These are phyloP conservation scores for Leishmania braziliensis DNA, from an alignment of 208 protist species.

Conservation along the genomic window DNA sequence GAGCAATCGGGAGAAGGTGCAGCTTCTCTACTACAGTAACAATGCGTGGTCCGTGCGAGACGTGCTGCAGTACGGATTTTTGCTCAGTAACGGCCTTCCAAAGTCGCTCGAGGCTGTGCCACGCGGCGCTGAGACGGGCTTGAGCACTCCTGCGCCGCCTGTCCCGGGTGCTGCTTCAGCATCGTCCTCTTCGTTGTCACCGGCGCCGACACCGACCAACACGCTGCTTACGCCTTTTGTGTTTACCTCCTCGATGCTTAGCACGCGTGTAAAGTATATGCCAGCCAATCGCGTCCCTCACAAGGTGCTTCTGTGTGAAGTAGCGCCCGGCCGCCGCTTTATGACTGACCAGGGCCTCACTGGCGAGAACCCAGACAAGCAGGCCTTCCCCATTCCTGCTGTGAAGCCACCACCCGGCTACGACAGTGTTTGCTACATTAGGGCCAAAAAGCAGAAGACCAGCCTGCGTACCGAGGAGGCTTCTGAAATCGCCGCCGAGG, in stretches of 20 bases:
- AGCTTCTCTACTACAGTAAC: slow-evolving; percentile 83
- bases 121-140: slow-evolving; percentile 1
- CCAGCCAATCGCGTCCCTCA: slow-evolving; percentile 33
- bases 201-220: slow-evolving; percentile 5
- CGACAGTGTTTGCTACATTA: slow-evolving; percentile 50
- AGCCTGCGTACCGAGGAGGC: slow-evolving; percentile 14
- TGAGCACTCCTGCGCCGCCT: slow-evolving; percentile 22
- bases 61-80: slow-evolving; percentile 64
- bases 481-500: slow-evolving; percentile 10
- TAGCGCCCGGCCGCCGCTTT: slow-evolving; percentile 48
- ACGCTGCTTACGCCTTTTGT: slow-evolving; percentile 43
- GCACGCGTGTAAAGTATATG: slow-evolving; percentile 34
- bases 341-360: slow-evolving; percentile 37
- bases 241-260: slow-evolving; percentile 64
- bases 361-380: slow-evolving; percentile 17
- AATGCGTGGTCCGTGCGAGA: slow-evolving; percentile 54
- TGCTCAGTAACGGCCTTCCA: slow-evolving; percentile 30
- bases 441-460: slow-evolving; percentile 10
- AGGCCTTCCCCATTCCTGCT: slow-evolving; percentile 11
- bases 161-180: not conserved
- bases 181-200: not conserved
- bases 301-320: slow-evolving; percentile 75
- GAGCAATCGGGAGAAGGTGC: slow-evolving; percentile 39
- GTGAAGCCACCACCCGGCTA: slow-evolving; percentile 31
- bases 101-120: slow-evolving; percentile 12